Evolutionary conservation across 2,329 filamentous ascomycete species (phyloP), one percentile per base, ranked within the genome.

Genomic region (Cercospora sp.): DNA sequence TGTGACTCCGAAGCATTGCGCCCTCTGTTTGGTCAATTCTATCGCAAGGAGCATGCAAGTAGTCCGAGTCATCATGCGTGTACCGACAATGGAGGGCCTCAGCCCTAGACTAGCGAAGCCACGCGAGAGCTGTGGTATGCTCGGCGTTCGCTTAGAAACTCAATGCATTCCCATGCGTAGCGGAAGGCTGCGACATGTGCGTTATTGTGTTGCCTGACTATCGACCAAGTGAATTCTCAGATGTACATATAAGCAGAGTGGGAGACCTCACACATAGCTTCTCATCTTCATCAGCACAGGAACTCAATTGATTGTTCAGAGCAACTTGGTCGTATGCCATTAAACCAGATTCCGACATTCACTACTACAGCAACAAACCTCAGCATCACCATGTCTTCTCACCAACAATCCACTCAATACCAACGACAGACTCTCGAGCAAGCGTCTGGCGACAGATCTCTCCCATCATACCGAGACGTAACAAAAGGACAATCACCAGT

Each of bases 381-480:
- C 57, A 13, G 6, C 37, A 24, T 6, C n/a, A 43, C n/a, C 2
- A 62, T 30, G n/a, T 30, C 28, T 30, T 30, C 59, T 45, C 18
- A 34, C 26, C 40, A 45, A 37, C 63, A 61, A 49, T 49, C 40
- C n/a, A 13, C 37, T 2, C 16, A 49, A 49, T 34, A 32, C 24
- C 57, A 51, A 60, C 24, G 24, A 24, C 26, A 32, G 26, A 37
- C 53, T 5, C 53, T 65, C 40, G 24, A 65, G 7, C 63, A 66
- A 55, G 9, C 18, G 1, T 16, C 26, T 16, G 26, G 63, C n/a
- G 57, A 65, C 45, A 66, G 43, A 21, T 66, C 64, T 32, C 64
- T 55, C 13, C 65, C 66, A 40, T 53, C 55, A n/a, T 65, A 68
- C 66, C 61, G 26, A 10, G 61, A 65, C 9, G 57, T 57, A 13